Conservation (phyloP, 169 alveolate species). For the Perkinsus marinus region DNA sequence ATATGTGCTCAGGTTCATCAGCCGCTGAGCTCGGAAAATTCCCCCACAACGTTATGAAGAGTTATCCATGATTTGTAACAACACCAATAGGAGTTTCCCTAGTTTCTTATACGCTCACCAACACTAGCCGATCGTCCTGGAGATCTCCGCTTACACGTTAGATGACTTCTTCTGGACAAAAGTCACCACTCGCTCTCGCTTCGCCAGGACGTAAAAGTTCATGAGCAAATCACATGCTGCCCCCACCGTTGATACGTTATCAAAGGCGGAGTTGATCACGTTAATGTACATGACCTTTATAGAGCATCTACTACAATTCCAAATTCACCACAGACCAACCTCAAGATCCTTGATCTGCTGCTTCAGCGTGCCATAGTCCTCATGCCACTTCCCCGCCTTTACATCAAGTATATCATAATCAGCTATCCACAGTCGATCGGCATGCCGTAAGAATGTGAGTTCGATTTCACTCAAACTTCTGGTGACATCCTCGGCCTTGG, state of each 20-base stretch:
- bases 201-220: constrained; percentile 65
- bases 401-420: constrained; percentile 79
- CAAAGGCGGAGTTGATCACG: constrained; percentile 63
- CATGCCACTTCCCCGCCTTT: constrained; percentile 82
- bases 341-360: constrained; percentile 67
- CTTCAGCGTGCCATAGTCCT: constrained; percentile 71
- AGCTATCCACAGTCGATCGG: constrained; percentile 47
- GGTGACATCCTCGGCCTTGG: constrained; percentile 69
- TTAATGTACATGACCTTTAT: constrained; percentile 34
- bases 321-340: constrained; percentile 5
- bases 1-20: too few species aligned
- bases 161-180: constrained; percentile 66
- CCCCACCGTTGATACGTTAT: constrained; percentile 56
- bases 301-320: background rate
- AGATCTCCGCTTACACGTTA: constrained; percentile 27
- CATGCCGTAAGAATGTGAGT: constrained; percentile 55
- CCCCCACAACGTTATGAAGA: too few species aligned
- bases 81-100: too few species aligned
- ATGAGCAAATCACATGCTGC: constrained; percentile 57
- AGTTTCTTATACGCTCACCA: too few species aligned
- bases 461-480: constrained; percentile 60
- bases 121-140: background rate
- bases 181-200: constrained; percentile 63
- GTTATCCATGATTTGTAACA: too few species aligned
- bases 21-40: too few species aligned